Conservation (phyloP, 192 early-diverging fungal species). For the Coemansia sp. region DNA sequence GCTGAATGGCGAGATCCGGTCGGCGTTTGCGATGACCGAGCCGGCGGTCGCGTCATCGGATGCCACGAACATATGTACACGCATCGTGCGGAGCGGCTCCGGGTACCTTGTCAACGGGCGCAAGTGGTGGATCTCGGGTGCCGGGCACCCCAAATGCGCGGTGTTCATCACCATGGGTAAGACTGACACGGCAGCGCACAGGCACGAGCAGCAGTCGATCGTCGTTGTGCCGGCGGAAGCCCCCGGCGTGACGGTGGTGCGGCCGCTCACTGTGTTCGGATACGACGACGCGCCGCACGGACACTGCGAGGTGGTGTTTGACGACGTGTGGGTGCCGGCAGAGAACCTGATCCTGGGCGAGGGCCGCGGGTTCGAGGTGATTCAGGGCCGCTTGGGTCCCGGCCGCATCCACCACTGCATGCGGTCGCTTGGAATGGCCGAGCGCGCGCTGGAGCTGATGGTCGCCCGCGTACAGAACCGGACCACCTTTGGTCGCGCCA, state of each 20-base stretch:
- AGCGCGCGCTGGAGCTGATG: slow-evolving; percentile 87
- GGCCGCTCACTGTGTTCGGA: slow-evolving; percentile 87
- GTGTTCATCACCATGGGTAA: slow-evolving; percentile 95
- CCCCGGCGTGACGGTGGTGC: slow-evolving; percentile 77
- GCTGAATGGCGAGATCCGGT: slow-evolving; percentile 88
- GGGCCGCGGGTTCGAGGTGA: slow-evolving; percentile 97
- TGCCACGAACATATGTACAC: slow-evolving; percentile 93
- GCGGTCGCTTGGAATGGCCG: slow-evolving; percentile 91
- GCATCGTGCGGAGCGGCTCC: slow-evolving; percentile 66
- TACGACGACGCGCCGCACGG: slow-evolving; percentile 97
- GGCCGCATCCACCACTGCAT: slow-evolving; percentile 98
- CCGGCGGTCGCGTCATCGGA: slow-evolving; percentile 93
- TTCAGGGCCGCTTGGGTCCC: slow-evolving; percentile 96
- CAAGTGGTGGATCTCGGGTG: slow-evolving; percentile 99
- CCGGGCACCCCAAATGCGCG: slow-evolving; percentile 90
- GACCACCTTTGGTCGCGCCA: slow-evolving; percentile 83
- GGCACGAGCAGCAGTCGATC: slow-evolving; percentile 87
- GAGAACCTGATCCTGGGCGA: slow-evolving; percentile 91
- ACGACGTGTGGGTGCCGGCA: slow-evolving; percentile 81
- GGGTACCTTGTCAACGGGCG: slow-evolving; percentile 74
- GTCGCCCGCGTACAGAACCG: slow-evolving; percentile 79
- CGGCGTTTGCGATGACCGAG: slow-evolving; percentile 99
- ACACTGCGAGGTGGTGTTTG: slow-evolving; percentile 92
- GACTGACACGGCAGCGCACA: slow-evolving; percentile 58
- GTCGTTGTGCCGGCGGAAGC: slow-evolving; percentile 84